A percentile compares a stretch with the other conserved stretches of the same genome.
These are phyloP conservation scores for Penicillium argentinense DNA, from an alignment of 495 filamentous ascomycete species.

Conservation along the genomic window DNA sequence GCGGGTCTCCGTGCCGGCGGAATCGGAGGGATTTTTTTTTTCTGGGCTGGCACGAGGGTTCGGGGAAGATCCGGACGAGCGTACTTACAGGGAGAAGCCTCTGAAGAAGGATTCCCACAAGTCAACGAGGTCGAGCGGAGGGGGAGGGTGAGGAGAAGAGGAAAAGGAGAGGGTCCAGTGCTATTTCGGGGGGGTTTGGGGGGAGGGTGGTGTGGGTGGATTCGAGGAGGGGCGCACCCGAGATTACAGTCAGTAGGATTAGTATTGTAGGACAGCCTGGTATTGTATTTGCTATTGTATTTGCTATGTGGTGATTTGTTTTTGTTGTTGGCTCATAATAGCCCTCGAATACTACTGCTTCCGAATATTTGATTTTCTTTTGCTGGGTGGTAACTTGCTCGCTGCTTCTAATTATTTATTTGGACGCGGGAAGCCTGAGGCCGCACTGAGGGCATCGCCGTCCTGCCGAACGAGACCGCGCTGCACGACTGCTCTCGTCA, in stretches of 20 bases:
- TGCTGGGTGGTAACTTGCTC: too few species aligned
- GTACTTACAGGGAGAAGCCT: slow-evolving; percentile 31
- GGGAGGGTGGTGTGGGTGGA: too few species aligned
- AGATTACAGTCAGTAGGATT: slow-evolving; percentile 3
- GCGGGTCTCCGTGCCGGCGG: slow-evolving; percentile 17
- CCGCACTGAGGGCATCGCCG: too few species aligned
- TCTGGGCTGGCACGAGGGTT: slow-evolving; percentile 4
- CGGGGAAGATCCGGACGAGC: slow-evolving; percentile 2
- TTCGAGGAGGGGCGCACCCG: slow-evolving; percentile 11
- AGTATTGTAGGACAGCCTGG: not conserved
- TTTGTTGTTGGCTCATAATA: too few species aligned
- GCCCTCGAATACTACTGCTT: too few species aligned
- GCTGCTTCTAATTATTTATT: too few species aligned
- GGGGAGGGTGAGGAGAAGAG: slow-evolving; percentile 15
- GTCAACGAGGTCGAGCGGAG: slow-evolving; percentile 38
- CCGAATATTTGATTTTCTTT: too few species aligned
- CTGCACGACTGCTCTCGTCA: too few species aligned
- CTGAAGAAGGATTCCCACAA: slow-evolving; percentile 34
- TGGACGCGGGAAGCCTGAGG: too few species aligned
- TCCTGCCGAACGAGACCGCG: too few species aligned
- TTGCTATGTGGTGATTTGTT: too few species aligned
- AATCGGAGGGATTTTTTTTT: slow-evolving; percentile 15
- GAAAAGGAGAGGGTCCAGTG: slow-evolving; percentile 21
- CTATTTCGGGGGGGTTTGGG: slow-evolving; percentile 18
- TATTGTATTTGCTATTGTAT: not conserved